Conservation (phyloP, 441 rosid species). For the Erodium chrysanthum region DNA sequence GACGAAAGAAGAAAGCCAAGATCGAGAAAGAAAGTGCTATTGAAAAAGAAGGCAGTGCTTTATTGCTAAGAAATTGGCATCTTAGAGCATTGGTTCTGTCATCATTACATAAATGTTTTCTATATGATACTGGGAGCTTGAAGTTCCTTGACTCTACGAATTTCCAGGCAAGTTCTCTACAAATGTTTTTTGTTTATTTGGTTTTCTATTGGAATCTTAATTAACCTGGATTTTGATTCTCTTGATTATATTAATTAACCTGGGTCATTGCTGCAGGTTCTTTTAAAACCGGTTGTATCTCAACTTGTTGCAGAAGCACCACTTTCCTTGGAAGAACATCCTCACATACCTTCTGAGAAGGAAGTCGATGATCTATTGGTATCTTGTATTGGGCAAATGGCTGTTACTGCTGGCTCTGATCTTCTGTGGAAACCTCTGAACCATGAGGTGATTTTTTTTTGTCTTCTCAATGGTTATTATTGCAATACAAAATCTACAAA, state of each 20-base stretch:
- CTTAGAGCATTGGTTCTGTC: constrained; percentile 65
- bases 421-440: constrained; percentile 89
- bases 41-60: constrained; percentile 22
- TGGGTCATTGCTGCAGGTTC: constrained; percentile 42
- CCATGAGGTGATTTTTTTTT: constrained; percentile 54
- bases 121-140: constrained; percentile 61
- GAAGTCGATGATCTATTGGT: constrained; percentile 74
- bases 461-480: no score
- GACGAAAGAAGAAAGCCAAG: constrained; percentile 67
- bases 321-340: constrained; percentile 37
- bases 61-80: constrained; percentile 61
- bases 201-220: background rate
- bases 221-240: background rate
- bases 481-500: no score
- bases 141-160: constrained; percentile 76
- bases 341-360: constrained; percentile 47
- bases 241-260: background rate
- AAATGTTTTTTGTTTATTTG: no score
- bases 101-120: constrained; percentile 74
- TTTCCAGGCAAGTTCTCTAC: constrained; percentile 49
- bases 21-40: constrained; percentile 36
- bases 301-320: constrained; percentile 75
- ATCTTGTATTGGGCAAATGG: constrained; percentile 88
- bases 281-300: constrained; percentile 69
- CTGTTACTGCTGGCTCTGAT: constrained; percentile 78